phyloP scores from a whole-genome alignment of 2,329 filamentous ascomycete genomes.

The Bimuria novae-zelandiae region DNA sequence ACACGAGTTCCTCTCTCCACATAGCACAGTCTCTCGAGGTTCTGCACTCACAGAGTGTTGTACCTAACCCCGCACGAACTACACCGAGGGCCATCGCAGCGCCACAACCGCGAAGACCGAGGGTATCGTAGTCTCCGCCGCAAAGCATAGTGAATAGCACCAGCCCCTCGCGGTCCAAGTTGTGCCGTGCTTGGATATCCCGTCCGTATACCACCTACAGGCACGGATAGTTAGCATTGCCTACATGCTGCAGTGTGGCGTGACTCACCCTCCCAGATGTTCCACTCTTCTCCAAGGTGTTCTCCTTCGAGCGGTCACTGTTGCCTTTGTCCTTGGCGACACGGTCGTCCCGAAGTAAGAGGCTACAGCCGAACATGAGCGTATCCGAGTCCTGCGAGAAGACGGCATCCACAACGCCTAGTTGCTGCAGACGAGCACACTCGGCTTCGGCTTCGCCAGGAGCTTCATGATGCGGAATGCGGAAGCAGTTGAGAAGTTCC shows the following conservation, averaged over 20 bases:
- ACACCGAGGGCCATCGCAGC: conserved; percentile 32
- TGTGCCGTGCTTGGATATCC: conserved; percentile 30
- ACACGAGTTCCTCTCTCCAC: conserved; percentile 35
- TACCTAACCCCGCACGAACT: conserved; percentile 36
- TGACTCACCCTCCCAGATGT: conserved; percentile 26
- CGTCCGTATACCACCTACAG: conserved; percentile 33
- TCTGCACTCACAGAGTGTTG: conserved; percentile 27
- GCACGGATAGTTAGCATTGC: background rate
- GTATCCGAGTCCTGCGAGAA: conserved; percentile 55
- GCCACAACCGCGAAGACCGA: conserved; percentile 46
- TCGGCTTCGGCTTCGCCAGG: conserved; percentile 56
- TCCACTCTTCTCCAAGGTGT: conserved; percentile 39
- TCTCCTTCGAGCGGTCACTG: conserved; percentile 29
- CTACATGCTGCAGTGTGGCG: background rate
- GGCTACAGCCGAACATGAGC: conserved; percentile 54
- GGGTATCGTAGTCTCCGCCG: conserved; percentile 49
- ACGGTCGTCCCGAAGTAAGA: conserved; percentile 46
- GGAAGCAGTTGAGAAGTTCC: conserved; percentile 45
- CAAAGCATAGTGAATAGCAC: conserved; percentile 49
- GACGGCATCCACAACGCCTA: conserved; percentile 55
- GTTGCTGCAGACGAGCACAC: conserved; percentile 51
- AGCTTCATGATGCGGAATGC: conserved; percentile 51
- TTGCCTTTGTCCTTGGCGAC: conserved; percentile 28
- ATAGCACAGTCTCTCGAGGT: conserved; percentile 23
- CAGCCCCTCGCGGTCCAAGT: conserved; percentile 43